Conservation (phyloP, 2,329 filamentous ascomycete genomes). For the Podosphaera xanthii region DNA sequence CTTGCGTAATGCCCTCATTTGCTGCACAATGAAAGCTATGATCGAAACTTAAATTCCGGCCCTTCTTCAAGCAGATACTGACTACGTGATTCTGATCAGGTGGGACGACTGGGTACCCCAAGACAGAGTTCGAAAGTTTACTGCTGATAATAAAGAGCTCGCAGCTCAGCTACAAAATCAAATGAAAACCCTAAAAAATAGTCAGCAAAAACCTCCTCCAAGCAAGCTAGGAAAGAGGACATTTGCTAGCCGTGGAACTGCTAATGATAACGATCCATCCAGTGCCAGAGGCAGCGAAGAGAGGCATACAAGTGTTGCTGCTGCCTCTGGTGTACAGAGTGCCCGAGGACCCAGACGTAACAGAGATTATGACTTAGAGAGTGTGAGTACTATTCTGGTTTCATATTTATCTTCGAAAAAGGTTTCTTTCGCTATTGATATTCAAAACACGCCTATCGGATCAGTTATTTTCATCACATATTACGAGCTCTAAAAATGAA, state of each 20-base stretch:
- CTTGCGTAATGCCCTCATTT: not conserved
- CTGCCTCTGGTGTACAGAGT: constrained; percentile 33
- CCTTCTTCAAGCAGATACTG: constrained; percentile 3
- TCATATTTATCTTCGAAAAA: constrained; percentile 3
- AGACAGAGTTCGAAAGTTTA: constrained; percentile 84
- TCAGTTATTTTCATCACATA: too few relatives aligned
- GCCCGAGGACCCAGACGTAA: constrained; percentile 49
- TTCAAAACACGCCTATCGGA: not conserved
- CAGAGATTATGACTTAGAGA: constrained; percentile 64
- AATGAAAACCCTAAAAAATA: constrained; percentile 23
- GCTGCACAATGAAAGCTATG: not conserved
- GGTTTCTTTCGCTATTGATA: not conserved
- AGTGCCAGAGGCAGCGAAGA: constrained; percentile 59
- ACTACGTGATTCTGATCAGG: constrained; percentile 19
- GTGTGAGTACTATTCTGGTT: constrained; percentile 30
- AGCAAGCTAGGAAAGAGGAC: constrained; percentile 20
- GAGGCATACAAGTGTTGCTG: constrained; percentile 36
- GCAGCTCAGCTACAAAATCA: constrained; percentile 51
- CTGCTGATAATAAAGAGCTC: constrained; percentile 82
- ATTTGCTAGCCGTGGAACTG: constrained; percentile 4
- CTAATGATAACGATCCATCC: constrained; percentile 32
- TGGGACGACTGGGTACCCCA: constrained; percentile 98
- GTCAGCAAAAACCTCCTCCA: constrained; percentile 18
- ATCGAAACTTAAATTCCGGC: not conserved
- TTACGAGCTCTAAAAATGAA: too few relatives aligned